phyloP scores from a whole-genome alignment of 495 filamentous ascomycete species.

The Penicillium malachiteum region DNA sequence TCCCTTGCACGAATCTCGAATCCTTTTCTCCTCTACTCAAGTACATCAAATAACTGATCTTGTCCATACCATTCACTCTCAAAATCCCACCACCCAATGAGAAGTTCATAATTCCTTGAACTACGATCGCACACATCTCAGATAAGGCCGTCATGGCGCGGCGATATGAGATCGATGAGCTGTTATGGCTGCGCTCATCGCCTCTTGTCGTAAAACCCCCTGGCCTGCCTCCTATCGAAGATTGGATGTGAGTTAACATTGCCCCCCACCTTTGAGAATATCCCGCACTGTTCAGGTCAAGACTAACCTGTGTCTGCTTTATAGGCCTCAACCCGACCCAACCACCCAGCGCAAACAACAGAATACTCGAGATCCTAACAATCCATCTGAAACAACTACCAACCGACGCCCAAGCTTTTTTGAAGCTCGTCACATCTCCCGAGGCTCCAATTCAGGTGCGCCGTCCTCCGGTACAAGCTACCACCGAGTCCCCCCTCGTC shows the following conservation, averaged over 20 bases:
- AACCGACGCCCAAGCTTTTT: constrained; percentile 60
- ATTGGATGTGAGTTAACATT: constrained; percentile 72
- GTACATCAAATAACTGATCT: neutral
- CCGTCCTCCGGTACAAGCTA: constrained; percentile 1
- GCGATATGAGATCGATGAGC: constrained; percentile 77
- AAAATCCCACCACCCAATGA: constrained; percentile 32
- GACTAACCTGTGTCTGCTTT: constrained; percentile 26
- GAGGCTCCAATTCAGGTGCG: constrained; percentile 59
- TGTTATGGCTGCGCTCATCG: constrained; percentile 74
- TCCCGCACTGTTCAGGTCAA: constrained; percentile 19
- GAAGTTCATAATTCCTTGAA: constrained; percentile 27
- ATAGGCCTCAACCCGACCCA: constrained; percentile 46
- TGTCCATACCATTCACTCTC: neutral
- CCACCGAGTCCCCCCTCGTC: constrained; percentile 4
- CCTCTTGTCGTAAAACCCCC: constrained; percentile 81
- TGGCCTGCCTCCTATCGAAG: constrained; percentile 80
- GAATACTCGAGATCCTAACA: constrained; percentile 43
- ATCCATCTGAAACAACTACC: constrained; percentile 35
- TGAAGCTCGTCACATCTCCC: constrained; percentile 60
- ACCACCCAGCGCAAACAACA: constrained; percentile 48
- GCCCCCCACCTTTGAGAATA: neutral
- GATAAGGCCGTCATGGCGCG: constrained; percentile 48
- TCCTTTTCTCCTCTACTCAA: neutral
- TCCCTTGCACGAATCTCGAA: neutral
- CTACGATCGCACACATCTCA: constrained; percentile 27